Conservation (phyloP, 805 yeast genomes). For the Clavispora asparagi region DNA sequence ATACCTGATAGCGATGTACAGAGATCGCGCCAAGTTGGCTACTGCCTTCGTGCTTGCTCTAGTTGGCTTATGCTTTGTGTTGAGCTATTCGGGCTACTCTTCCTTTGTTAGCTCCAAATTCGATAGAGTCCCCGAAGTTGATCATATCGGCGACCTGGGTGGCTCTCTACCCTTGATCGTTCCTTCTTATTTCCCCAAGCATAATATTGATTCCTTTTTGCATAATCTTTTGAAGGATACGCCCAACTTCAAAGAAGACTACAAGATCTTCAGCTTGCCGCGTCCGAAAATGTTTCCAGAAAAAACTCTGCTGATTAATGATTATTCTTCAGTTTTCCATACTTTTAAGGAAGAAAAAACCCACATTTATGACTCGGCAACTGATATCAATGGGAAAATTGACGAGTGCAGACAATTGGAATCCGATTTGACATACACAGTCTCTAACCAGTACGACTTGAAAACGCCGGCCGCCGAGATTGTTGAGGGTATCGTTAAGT, state of each 20-base stretch:
- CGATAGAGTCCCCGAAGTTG: background rate
- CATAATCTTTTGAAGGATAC: background rate
- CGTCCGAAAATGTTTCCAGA: background rate
- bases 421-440: background rate
- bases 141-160: background rate
- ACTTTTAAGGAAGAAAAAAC: background rate
- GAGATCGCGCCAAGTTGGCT: background rate
- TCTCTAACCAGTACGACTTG: background rate
- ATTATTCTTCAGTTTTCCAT: background rate
- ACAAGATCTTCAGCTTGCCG: background rate
- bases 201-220: background rate
- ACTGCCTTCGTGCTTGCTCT: background rate
- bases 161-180: background rate
- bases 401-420: background rate
- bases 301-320: background rate
- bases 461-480: background rate
- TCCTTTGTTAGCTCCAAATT: background rate
- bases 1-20: background rate
- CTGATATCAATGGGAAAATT: background rate
- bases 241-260: background rate
- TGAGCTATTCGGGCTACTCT: background rate
- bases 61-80: background rate
- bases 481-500: conserved; percentile 1
- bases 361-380: background rate
- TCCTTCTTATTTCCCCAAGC: background rate